Evolutionary conservation across 2,329 filamentous ascomycete genomes (phyloP).

Genomic region (Botrytis medusae): DNA sequence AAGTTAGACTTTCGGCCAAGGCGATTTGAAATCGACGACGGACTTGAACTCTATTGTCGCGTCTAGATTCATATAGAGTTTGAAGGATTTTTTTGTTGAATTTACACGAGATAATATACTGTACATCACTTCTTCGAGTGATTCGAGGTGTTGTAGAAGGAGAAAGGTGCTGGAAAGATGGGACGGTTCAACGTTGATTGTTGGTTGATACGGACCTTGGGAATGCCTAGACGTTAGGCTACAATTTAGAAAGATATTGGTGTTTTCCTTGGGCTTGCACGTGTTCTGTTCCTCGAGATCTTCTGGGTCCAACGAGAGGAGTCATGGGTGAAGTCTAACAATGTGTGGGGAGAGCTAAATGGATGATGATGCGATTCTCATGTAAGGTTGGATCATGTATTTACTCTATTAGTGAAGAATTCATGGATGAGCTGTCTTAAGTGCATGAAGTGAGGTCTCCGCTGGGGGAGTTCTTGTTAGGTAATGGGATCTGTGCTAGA

Average conservation of each 20-base stretch:
- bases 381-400: slow-evolving; percentile 3
- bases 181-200: not conserved
- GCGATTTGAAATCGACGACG: not conserved
- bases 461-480: not conserved
- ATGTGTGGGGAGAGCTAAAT: slow-evolving; percentile 8
- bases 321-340: not conserved
- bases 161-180: not conserved
- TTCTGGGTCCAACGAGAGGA: not conserved
- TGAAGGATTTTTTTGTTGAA: not conserved
- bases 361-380: slow-evolving; percentile 10
- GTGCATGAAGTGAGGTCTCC: slow-evolving; percentile 7
- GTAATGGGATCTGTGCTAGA: not conserved
- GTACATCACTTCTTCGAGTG: not conserved
- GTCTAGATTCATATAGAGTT: not conserved
- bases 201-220: not conserved
- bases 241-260: not conserved
- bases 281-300: not conserved
- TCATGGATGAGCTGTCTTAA: slow-evolving; percentile 7
- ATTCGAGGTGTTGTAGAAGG: not conserved
- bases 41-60: not conserved
- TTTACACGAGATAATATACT: not conserved
- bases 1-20: not conserved
- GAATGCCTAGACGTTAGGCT: not conserved
- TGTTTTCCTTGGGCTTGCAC: not conserved
- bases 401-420: slow-evolving; percentile 1